Evolutionary conservation across 257 asterid genomes (phyloP).

Genomic region (Capsicum rhomboideum): DNA sequence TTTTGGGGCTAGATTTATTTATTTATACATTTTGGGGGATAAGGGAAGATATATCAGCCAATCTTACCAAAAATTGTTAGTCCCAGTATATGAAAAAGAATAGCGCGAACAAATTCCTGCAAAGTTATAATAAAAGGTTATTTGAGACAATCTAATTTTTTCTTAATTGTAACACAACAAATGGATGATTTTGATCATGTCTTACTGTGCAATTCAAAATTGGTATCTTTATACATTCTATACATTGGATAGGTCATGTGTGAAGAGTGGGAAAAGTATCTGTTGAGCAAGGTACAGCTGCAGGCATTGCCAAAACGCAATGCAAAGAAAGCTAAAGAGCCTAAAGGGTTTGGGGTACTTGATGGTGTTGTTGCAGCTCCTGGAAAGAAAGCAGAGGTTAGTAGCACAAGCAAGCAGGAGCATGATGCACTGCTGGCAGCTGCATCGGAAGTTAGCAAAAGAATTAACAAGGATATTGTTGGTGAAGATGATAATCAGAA

Average conservation of each 20-base stretch:
- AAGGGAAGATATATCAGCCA: neutral
- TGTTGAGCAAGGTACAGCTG: conserved; percentile 89
- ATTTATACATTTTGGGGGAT: neutral
- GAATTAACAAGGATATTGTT: conserved; percentile 31
- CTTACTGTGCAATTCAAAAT: neutral
- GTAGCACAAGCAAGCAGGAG: conserved; percentile 78
- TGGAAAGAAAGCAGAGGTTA: conserved; percentile 65
- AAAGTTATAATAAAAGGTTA: neutral
- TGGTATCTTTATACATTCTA: neutral
- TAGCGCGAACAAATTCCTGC: neutral
- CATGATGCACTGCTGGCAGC: conserved; percentile 83
- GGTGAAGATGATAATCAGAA: conserved; percentile 18
- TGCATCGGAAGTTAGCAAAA: conserved; percentile 61
- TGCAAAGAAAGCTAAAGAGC: conserved; percentile 71
- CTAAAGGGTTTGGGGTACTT: conserved; percentile 89
- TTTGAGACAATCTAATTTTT: neutral
- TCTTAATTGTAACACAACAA: neutral
- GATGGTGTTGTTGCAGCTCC: conserved; percentile 63
- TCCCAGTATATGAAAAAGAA: neutral
- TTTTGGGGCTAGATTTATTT: neutral
- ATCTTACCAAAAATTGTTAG: neutral
- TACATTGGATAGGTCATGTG: conserved; percentile 59
- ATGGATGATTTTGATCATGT: neutral
- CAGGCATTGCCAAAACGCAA: conserved; percentile 69
- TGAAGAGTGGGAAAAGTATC: conserved; percentile 89